These are phyloP conservation scores for Saraca asoca DNA, from an alignment of 331 rosid genomes.

Conservation along the genomic window DNA sequence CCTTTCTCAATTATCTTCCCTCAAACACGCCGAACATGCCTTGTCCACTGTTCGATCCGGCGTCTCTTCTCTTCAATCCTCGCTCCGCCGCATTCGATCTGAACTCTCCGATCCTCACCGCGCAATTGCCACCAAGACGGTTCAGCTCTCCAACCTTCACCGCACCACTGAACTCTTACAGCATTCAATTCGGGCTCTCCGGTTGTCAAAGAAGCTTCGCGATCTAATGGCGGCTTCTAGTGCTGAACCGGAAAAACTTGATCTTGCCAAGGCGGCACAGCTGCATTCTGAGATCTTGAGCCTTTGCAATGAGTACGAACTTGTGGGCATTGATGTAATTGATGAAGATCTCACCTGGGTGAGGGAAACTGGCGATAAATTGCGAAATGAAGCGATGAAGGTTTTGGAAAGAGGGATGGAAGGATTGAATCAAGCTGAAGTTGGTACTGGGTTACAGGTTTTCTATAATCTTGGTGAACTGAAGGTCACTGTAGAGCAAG, in stretches of 20 bases:
- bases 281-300: conserved; percentile 74
- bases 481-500: conserved; percentile 70
- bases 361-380: conserved; percentile 69
- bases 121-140: conserved; percentile 59
- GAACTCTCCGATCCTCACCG: conserved; percentile 85
- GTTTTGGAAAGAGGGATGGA: conserved; percentile 90
- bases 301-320: conserved; percentile 71
- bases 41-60: conserved; percentile 83
- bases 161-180: conserved; percentile 72
- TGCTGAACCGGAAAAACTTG: conserved; percentile 70
- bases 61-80: conserved; percentile 79
- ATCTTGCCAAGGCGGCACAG: conserved; percentile 95
- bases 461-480: conserved; percentile 89
- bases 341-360: conserved; percentile 84
- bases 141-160: conserved; percentile 80
- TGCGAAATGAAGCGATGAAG: conserved; percentile 81
- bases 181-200: conserved; percentile 78
- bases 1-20: conserved; percentile 87
- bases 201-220: conserved; percentile 86
- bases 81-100: conserved; percentile 83
- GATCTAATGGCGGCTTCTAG: conserved; percentile 53
- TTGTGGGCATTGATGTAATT: conserved; percentile 64
- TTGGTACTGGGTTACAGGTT: conserved; percentile 95
- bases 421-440: conserved; percentile 95
- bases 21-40: conserved; percentile 85